Percentiles rank a stretch among this genome's conserved stretches.
These are phyloP conservation scores for Noccaea bulbosa DNA, from an alignment of 345 rosid genomes.

Conservation along the genomic window DNA sequence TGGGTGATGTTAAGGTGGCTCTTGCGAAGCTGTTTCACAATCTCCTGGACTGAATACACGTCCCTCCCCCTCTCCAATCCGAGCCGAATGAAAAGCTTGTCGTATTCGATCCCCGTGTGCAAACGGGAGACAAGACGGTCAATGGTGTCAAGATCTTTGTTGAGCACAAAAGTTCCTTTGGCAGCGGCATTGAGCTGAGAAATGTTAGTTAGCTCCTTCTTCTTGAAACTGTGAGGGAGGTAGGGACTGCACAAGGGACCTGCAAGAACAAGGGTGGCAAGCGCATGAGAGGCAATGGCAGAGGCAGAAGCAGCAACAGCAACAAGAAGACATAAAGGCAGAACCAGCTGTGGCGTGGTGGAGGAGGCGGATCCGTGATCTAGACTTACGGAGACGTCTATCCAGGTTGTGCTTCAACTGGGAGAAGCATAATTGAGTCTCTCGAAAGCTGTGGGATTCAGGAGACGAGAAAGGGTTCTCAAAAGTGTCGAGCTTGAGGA, in stretches of 20 bases:
- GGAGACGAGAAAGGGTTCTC: constrained; percentile 72
- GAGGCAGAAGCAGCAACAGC: constrained; percentile 52
- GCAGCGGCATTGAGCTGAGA: constrained; percentile 75
- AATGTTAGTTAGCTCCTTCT: constrained; percentile 56
- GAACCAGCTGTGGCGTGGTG: constrained; percentile 54
- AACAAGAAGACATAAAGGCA: constrained; percentile 53
- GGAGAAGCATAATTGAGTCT: constrained; percentile 62
- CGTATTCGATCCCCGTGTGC: constrained; percentile 54
- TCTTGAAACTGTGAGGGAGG: constrained; percentile 53
- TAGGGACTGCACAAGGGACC: constrained; percentile 53
- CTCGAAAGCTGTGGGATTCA: constrained; percentile 50
- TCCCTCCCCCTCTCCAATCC: constrained; percentile 65
- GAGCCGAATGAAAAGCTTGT: constrained; percentile 53
- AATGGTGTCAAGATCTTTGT: constrained; percentile 58
- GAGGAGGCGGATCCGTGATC: constrained; percentile 55
- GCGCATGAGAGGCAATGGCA: constrained; percentile 57
- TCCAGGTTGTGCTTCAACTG: constrained; percentile 63
- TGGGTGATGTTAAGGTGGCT: constrained; percentile 47
- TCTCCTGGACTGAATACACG: constrained; percentile 48
- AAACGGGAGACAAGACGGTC: constrained; percentile 61
- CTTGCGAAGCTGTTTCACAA: constrained; percentile 60
- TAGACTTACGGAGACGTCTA: constrained; percentile 55
- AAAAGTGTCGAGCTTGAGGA: constrained; percentile 51
- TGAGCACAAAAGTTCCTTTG: constrained; percentile 58
- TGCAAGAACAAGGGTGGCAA: constrained; percentile 54